A percentile compares a stretch with the other conserved stretches of the same genome.
Evolutionary conservation across 1,284 basidiomycete species (phyloP).

Genomic region (Ustilago crameri): DNA sequence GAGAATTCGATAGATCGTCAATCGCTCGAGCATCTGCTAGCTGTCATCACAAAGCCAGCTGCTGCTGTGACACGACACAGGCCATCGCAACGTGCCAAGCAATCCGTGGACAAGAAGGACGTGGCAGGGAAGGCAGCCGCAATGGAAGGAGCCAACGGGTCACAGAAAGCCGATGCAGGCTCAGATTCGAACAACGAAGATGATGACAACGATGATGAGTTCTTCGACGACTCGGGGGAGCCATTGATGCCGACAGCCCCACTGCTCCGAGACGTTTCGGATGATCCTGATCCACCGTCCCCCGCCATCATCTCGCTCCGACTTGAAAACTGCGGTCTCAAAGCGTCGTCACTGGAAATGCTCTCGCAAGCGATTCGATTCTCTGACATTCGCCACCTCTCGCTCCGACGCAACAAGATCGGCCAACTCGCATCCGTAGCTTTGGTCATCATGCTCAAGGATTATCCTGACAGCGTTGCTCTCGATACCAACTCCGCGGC

Average conservation of each 20-base stretch:
- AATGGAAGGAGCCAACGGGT: not conserved
- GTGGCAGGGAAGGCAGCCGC: constrained; percentile 4
- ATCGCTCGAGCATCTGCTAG: constrained; percentile 80
- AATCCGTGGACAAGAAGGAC: constrained; percentile 4
- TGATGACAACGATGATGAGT: constrained; percentile 44
- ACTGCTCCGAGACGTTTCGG: constrained; percentile 47
- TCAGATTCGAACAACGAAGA: constrained; percentile 18
- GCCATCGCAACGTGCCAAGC: constrained; percentile 7
- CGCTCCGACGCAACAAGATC: constrained; percentile 61
- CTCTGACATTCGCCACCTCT: constrained; percentile 63
- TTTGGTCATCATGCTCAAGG: constrained; percentile 57
- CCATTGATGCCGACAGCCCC: constrained; percentile 62
- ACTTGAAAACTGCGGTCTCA: constrained; percentile 62
- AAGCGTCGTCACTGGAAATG: constrained; percentile 54
- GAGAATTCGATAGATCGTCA: constrained; percentile 84
- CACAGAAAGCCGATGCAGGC: not conserved
- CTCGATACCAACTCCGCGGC: constrained; percentile 1
- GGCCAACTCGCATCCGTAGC: constrained; percentile 40
- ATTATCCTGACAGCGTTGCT: constrained; percentile 50
- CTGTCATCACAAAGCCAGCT: constrained; percentile 70
- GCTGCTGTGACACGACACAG: constrained; percentile 15
- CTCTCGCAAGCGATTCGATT: constrained; percentile 58
- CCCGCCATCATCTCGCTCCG: constrained; percentile 59
- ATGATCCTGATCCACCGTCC: constrained; percentile 37
- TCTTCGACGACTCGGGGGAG: constrained; percentile 57